phyloP scores from a whole-genome alignment of 164 flowering plant species.

The Aristolochia contorta region DNA sequence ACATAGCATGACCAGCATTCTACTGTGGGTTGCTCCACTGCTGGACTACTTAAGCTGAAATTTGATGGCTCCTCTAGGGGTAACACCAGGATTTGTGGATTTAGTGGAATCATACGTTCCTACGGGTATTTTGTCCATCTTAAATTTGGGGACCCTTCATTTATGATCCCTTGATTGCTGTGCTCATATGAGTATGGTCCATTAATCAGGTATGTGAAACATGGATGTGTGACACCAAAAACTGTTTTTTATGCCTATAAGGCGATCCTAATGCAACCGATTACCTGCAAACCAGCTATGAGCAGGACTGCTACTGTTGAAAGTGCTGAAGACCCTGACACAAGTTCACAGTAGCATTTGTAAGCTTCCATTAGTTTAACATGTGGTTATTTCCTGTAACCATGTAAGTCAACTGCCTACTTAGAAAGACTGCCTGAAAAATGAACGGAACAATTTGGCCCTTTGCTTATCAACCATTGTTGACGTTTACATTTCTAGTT shows the following conservation, averaged over 20 bases:
- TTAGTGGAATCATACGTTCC: too few relatives aligned
- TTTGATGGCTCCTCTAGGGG: too few relatives aligned
- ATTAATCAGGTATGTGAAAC: conserved; percentile 19
- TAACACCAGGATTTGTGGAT: too few relatives aligned
- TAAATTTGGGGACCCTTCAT: not conserved
- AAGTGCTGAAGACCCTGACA: conserved; percentile 12
- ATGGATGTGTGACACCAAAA: conserved; percentile 27
- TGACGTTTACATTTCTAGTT: not conserved
- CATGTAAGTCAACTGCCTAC: not conserved
- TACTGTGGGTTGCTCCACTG: too few relatives aligned
- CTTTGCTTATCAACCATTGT: not conserved
- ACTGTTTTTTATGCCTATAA: conserved; percentile 27
- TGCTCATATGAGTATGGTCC: not conserved
- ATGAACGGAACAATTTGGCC: too few relatives aligned
- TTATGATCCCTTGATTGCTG: not conserved
- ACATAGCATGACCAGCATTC: too few relatives aligned
- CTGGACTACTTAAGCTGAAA: too few relatives aligned
- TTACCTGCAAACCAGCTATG: conserved; percentile 26
- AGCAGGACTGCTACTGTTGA: conserved; percentile 11
- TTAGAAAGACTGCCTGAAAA: too few relatives aligned
- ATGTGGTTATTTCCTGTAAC: not conserved
- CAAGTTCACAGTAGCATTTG: conserved; percentile 21
- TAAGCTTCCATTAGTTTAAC: conserved; percentile 5
- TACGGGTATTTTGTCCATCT: not conserved
- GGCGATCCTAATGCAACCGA: conserved; percentile 26